Evolutionary conservation across 805 yeast genomes (phyloP), one percentile per base, ranked within the genome.

Genomic region (Ogataea glucozyma): DNA sequence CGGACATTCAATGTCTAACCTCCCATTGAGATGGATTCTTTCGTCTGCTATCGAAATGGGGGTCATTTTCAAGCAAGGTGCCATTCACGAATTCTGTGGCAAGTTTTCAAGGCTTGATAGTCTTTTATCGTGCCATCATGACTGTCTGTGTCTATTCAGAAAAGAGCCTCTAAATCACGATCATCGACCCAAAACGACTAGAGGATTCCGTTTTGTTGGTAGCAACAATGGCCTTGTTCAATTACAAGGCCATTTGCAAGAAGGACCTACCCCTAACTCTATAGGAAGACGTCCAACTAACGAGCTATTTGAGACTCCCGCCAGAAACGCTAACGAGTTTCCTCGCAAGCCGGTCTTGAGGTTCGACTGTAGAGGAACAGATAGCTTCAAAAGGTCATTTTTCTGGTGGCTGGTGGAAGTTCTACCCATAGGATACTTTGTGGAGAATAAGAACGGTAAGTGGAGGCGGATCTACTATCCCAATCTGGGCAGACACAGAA

Each of bases 341-440:
- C 67, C 68, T 6, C 12, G 18, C 0, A 22, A 31, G 0, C 60
- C 57, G 10, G 43, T 66, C 6, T 16, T 32, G 4, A 38, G 64
- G 7, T 65, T 60, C 52, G 75, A 69, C 49, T 69, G 73, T 6
- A 52, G 71, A 24, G 78, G 77, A 1, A 58, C 58, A 23, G 58
- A 57, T 18, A 37, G 60, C 3, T 14, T 61, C 1, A 29, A 51
- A 5, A 33, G 39, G 12, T 44, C 71, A 0, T 16, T 77, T 0
- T 49, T 66, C 5, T 83, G 88, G 88, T 82, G 87, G 87, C 3
- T 73, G 3, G 56, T 79, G 10, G 89, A 83, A 50, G 59, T 76
- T 12, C 46, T 83, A n/a, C 88, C 88, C 1, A 53, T 81, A 33
- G 80, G 80, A 0, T 67, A 72, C 21, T 72, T 75, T 49, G 58